Percentiles rank a stretch among this genome's conserved stretches.
Conservation (phyloP, 2,329 filamentous ascomycete genomes). For the Pyrenophora graminea region DNA sequence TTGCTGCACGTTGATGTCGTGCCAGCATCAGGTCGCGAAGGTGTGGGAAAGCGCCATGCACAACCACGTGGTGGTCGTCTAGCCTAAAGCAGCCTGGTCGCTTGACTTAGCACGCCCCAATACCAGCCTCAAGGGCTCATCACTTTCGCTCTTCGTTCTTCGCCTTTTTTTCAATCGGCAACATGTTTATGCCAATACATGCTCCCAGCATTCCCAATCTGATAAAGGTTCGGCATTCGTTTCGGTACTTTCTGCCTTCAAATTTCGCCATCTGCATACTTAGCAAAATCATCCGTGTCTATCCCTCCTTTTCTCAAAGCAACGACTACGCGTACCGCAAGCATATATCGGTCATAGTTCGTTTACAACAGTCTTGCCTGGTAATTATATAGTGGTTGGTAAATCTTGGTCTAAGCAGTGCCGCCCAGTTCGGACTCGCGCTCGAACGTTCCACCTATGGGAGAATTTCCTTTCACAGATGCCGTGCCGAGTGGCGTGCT, state of each 20-base stretch:
- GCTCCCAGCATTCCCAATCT: no score
- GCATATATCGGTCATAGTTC: no score
- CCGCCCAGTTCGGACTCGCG: background rate
- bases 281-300: no score
- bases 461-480: background rate
- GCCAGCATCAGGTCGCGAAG: background rate
- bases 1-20: slow-evolving; percentile 7
- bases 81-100: slow-evolving; percentile 5
- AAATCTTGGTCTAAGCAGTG: no score
- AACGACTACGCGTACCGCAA: no score
- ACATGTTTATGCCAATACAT: no score
- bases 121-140: background rate
- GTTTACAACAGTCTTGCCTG: no score
- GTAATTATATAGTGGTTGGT: no score
- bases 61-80: slow-evolving; percentile 17
- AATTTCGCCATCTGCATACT: no score
- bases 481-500: background rate
- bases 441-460: slow-evolving; percentile 7
- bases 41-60: slow-evolving; percentile 5
- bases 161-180: background rate
- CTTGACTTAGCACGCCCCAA: background rate
- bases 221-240: no score
- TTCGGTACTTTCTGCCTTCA: no score
- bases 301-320: no score
- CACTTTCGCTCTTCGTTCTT: background rate